phyloP scores from a whole-genome alignment of 371 early-diverging fungal genomes.

The Syncephalis plumigaleata region DNA sequence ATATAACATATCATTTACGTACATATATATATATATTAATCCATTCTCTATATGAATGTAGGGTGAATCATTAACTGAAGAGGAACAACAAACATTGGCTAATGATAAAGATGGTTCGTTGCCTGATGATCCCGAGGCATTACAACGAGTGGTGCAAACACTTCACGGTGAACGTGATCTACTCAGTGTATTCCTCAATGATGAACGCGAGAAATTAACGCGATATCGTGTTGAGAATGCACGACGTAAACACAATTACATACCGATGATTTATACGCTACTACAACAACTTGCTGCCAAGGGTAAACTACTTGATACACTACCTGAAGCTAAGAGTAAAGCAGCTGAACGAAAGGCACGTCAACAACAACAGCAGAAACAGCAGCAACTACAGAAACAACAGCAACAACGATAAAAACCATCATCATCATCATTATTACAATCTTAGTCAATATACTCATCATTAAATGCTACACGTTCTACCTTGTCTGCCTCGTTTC shows the following conservation, averaged over 20 bases:
- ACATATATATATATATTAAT: constrained; percentile 12
- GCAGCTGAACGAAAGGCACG: no score
- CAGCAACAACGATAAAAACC: no score
- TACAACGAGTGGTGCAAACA: constrained; percentile 10
- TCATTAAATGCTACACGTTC: no score
- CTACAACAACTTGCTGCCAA: constrained; percentile 42
- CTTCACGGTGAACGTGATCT: constrained; percentile 13
- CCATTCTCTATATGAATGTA: constrained; percentile 4
- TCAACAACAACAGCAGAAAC: no score
- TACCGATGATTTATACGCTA: constrained; percentile 55
- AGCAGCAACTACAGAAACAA: no score
- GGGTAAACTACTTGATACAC: constrained; percentile 18
- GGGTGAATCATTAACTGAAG: background rate
- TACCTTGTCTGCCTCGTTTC: no score
- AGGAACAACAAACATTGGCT: constrained; percentile 3
- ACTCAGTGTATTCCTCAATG: background rate
- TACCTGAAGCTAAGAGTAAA: no score
- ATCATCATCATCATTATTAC: no score
- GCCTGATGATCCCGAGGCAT: constrained; percentile 10
- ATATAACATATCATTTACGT: constrained; percentile 8
- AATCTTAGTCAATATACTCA: no score
- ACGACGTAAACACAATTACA: constrained; percentile 62
- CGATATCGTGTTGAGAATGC: constrained; percentile 40
- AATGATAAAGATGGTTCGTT: constrained; percentile 9
- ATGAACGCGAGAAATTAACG: background rate